Evolutionary conservation across 495 filamentous ascomycete genomes (phyloP).

Genomic region (Neurospora africana): DNA sequence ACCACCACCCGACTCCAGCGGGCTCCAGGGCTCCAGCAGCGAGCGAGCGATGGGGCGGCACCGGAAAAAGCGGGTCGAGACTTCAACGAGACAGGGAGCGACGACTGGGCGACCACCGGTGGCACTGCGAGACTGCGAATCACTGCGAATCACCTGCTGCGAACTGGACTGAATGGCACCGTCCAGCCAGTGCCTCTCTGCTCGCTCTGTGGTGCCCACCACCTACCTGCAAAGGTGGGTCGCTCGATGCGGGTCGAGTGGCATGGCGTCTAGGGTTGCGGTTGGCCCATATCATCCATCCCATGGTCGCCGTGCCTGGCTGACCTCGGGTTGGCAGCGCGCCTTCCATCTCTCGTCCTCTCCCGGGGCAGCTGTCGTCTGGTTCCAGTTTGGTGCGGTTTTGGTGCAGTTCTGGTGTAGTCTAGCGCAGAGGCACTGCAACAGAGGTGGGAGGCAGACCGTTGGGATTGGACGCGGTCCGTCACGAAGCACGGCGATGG

Average conservation of each 20-base stretch:
- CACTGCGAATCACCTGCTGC: not conserved
- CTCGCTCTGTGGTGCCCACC: not conserved
- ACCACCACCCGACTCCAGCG: conserved; percentile 6
- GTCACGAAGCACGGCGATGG: not conserved
- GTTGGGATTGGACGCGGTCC: not conserved
- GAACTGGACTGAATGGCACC: not conserved
- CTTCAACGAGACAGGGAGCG: not conserved
- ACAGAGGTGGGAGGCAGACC: not conserved
- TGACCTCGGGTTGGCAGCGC: not conserved
- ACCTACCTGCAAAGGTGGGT: not conserved
- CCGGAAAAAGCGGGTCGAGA: not conserved
- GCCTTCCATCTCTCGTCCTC: not conserved
- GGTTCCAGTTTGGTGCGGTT: not conserved
- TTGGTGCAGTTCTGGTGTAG: not conserved
- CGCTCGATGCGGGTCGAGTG: not conserved
- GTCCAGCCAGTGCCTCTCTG: not conserved
- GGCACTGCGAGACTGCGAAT: not conserved
- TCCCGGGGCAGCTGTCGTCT: not conserved
- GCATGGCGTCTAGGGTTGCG: not conserved
- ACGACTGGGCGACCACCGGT: not conserved
- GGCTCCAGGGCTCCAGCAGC: not conserved
- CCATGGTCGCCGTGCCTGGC: not conserved
- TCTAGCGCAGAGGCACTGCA: not conserved
- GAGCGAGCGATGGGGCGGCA: not conserved
- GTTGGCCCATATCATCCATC: not conserved